Conservation (phyloP, 768 basidiomycete genomes). For the Hericium coralloides region DNA sequence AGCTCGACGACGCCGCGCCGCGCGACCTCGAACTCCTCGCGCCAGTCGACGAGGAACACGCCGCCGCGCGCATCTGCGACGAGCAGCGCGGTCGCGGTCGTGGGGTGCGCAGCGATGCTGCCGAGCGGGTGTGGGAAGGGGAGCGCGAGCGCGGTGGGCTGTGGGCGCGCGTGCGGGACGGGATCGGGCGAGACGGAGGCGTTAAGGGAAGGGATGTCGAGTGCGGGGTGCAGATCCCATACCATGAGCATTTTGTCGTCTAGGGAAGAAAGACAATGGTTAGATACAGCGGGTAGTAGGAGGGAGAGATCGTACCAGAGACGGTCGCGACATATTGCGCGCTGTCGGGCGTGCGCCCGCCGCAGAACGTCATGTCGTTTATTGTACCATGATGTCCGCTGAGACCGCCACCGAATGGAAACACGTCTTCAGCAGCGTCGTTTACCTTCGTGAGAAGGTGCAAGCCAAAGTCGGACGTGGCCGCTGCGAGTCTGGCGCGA, state of each 20-base stretch:
- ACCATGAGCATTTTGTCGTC: conserved; percentile 83
- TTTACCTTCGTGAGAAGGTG: conserved; percentile 57
- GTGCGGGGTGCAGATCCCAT: conserved; percentile 69
- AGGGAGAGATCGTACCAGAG: conserved; percentile 41
- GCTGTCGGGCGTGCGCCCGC: conserved; percentile 59
- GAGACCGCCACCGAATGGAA: conserved; percentile 69
- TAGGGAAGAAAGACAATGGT: conserved; percentile 17
- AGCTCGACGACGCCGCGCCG: conserved; percentile 60
- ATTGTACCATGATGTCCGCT: conserved; percentile 76
- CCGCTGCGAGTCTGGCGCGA: conserved; percentile 51
- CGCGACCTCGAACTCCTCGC: conserved; percentile 50
- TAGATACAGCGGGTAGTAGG: conserved; percentile 2
- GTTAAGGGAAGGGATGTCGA: conserved; percentile 34
- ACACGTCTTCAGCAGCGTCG: conserved; percentile 40
- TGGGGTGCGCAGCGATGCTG: conserved; percentile 60
- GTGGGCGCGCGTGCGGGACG: conserved; percentile 35
- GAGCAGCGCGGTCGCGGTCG: conserved; percentile 69
- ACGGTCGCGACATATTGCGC: conserved; percentile 73
- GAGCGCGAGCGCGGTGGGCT: conserved; percentile 73
- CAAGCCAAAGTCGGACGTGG: conserved; percentile 60
- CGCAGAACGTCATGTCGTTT: conserved; percentile 75
- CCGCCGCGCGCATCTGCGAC: conserved; percentile 69
- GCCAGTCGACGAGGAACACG: conserved; percentile 78
- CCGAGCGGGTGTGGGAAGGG: conserved; percentile 65
- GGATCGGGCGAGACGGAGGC: conserved; percentile 24